Evolutionary conservation across 2,329 filamentous ascomycete genomes (phyloP), one percentile per base, ranked within the genome.

Genomic region (Paecilomyces niveus): DNA sequence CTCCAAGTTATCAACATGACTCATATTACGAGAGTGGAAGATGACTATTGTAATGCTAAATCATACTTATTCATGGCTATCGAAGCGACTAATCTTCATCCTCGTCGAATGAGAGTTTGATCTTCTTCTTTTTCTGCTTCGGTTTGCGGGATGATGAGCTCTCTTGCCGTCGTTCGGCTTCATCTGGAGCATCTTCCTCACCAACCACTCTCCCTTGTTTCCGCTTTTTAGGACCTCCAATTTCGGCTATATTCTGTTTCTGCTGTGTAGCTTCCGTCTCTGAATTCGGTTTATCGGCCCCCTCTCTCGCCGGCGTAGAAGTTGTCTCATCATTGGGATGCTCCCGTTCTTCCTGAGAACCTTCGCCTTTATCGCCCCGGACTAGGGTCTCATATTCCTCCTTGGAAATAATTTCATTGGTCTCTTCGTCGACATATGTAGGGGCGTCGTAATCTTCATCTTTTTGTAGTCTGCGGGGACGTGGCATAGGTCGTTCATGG

Each of bases 21-120:
- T 45, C 39, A 45, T 45, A 3, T 13, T 45, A 18, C 5, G 39
- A 18, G 15, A 7, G 4, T 29, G 2, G 26, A 29, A 29, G 5
- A 29, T 4, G 26, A 45, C 15, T 21, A 13, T 18, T 18, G n/a
- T 18, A 8, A 18, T 45, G 15, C n/a, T 18, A 18, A 45, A 18
- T 18, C 6, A 45, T 18, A 13, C 22, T n/a, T 18, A 45, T 45
- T 45, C 39, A 18, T 45, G 21, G 21, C 21, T 52, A 22, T 6
- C 13, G 11, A 13, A 26, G 3, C 9, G 22, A 55, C 49, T 21
- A 54, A 60, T 35, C 39, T 58, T 59, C 67, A 52, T 70, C 70
- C 26, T 78, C 74, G 53, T 77, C 73, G 63, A 78, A 78, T 1
- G 76, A 78, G 13, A 78, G 68, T 62, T 78, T 78, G 61, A 78